Conservation (phyloP, 441 rosid genomes). For the Pelargonium myrrhifolium region DNA sequence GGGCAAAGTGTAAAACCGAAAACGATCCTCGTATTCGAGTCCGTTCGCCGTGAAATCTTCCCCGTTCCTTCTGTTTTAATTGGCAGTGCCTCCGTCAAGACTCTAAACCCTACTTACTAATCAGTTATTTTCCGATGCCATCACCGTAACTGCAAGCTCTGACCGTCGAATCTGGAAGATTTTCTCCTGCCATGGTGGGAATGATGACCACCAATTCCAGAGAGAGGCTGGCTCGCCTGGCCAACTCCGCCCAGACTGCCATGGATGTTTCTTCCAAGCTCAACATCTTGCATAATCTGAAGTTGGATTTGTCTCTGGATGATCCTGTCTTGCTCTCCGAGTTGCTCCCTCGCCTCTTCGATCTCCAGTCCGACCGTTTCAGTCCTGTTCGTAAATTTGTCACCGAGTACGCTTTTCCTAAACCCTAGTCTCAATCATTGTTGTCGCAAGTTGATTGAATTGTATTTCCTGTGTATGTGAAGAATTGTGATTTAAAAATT, state of each 20-base stretch:
- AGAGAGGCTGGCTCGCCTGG: constrained; percentile 45
- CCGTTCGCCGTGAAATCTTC: too few relatives aligned
- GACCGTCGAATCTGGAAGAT: neutral
- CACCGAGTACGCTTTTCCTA: constrained; percentile 45
- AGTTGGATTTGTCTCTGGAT: constrained; percentile 37
- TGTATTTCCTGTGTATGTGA: neutral
- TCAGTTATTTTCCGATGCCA: too few relatives aligned
- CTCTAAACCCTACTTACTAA: too few relatives aligned
- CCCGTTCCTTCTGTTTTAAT: too few relatives aligned
- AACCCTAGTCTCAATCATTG: constrained; percentile 13
- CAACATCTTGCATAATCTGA: constrained; percentile 50
- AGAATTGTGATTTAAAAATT: neutral
- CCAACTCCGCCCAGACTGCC: constrained; percentile 47
- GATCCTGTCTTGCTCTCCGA: constrained; percentile 41
- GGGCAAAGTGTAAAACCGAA: too few relatives aligned
- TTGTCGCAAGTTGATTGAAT: neutral
- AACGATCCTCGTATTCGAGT: too few relatives aligned
- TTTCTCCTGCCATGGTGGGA: constrained; percentile 39
- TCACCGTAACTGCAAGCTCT: neutral
- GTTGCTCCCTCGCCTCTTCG: constrained; percentile 67
- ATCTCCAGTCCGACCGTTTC: constrained; percentile 60
- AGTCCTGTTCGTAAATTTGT: constrained; percentile 80
- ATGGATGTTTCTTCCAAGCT: constrained; percentile 66
- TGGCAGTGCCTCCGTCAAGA: too few relatives aligned
- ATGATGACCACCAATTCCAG: constrained; percentile 45